A percentile compares a stretch with the other conserved stretches of the same genome.
Conservation (phyloP, 176 grass and related monocot genomes). For the Paspalum notatum region DNA sequence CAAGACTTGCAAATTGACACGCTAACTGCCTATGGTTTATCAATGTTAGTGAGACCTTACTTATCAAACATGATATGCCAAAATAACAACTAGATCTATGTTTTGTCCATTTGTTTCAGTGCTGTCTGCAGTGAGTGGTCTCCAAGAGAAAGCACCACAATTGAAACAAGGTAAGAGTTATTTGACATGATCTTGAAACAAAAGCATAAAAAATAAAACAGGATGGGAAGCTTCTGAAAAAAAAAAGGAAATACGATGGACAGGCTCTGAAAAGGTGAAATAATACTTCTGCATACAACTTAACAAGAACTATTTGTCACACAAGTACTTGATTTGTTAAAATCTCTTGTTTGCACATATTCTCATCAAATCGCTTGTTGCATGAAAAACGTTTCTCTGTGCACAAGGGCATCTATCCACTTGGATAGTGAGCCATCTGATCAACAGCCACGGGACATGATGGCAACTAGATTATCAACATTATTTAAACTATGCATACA, state of each 20-base stretch:
- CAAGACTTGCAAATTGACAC: background rate
- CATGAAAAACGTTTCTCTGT: background rate
- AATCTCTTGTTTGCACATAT: background rate
- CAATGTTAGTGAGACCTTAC: background rate
- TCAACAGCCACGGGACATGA: too few species aligned
- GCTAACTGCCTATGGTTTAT: background rate
- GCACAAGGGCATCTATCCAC: background rate
- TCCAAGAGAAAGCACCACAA: slow-evolving; percentile 42
- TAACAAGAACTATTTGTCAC: background rate
- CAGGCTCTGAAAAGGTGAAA: background rate
- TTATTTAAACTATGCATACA: too few species aligned
- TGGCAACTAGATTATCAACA: too few species aligned
- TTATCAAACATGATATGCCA: background rate
- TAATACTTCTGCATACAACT: background rate
- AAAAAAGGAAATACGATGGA: too few species aligned
- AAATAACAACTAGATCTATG: background rate
- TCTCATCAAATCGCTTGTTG: too few species aligned
- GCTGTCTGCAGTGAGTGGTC: slow-evolving; percentile 50
- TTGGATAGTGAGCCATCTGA: too few species aligned
- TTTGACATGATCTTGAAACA: background rate
- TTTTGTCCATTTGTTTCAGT: slow-evolving; percentile 46
- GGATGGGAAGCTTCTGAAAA: background rate
- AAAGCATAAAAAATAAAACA: background rate
- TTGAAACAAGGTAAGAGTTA: slow-evolving; percentile 37
- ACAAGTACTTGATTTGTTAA: background rate